A percentile compares a stretch with the other conserved stretches of the same genome.
These are phyloP conservation scores for Bryopsis sp. DNA, from an alignment of 139 green algal genomes.

Conservation along the genomic window DNA sequence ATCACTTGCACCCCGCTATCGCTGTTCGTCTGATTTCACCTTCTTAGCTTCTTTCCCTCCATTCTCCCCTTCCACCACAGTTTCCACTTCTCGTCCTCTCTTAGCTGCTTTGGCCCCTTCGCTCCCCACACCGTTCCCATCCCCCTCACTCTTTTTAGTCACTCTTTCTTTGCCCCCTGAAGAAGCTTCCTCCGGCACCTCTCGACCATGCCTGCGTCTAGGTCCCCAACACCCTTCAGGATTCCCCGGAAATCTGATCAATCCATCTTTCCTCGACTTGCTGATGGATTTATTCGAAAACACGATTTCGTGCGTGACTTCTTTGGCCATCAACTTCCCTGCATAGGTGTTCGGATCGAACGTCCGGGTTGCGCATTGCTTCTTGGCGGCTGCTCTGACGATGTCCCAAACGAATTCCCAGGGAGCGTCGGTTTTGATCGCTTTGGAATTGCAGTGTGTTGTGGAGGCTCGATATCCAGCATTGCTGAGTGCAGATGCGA, in stretches of 20 bases:
- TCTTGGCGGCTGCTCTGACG: slow-evolving; percentile 70
- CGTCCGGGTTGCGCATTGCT: slow-evolving; percentile 42
- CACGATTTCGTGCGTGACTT: slow-evolving; percentile 55
- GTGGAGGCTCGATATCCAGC: slow-evolving; percentile 66
- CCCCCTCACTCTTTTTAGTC: not conserved
- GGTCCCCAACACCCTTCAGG: slow-evolving; percentile 84
- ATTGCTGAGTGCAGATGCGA: slow-evolving; percentile 86
- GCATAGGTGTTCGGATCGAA: slow-evolving; percentile 35
- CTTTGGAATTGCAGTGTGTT: slow-evolving; percentile 79
- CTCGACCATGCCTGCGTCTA: slow-evolving; percentile 49
- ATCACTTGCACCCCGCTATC: too few relatives aligned
- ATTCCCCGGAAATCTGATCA: slow-evolving; percentile 70
- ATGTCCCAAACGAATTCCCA: slow-evolving; percentile 69
- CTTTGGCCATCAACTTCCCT: slow-evolving; percentile 59
- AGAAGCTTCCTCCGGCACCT: too few relatives aligned
- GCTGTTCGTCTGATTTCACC: not conserved
- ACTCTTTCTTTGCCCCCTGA: slow-evolving; percentile 2
- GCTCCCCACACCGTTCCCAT: not conserved
- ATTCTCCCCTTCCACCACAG: not conserved
- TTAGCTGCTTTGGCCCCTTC: not conserved
- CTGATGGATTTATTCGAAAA: slow-evolving; percentile 49
- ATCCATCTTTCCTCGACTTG: slow-evolving; percentile 28
- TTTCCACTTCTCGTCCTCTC: not conserved
- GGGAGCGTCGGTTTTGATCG: slow-evolving; percentile 88
- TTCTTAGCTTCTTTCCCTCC: not conserved